A percentile compares a stretch with the other conserved stretches of the same genome.
These are phyloP conservation scores for Mortierella sp. DNA, from an alignment of 371 early-diverging fungal genomes.

Conservation along the genomic window DNA sequence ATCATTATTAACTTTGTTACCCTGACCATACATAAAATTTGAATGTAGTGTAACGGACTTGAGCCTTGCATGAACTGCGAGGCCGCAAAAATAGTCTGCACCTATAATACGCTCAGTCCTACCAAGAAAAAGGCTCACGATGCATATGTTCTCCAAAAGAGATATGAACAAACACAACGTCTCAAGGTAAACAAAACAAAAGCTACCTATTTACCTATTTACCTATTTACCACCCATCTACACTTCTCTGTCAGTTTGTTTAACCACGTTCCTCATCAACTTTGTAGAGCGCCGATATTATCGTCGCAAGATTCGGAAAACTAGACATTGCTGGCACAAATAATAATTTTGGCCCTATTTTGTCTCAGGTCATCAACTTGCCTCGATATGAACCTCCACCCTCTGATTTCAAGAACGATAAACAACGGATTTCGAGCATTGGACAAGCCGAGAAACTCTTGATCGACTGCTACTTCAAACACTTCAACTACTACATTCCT, in stretches of 20 bases:
- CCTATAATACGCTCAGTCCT: slow-evolving; percentile 32
- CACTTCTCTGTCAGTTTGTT: neutral
- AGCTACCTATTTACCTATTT: too few relatives aligned
- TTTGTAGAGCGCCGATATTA: slow-evolving; percentile 37
- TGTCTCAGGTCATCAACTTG: slow-evolving; percentile 50
- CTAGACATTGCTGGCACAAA: slow-evolving; percentile 46
- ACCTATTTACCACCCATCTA: too few relatives aligned
- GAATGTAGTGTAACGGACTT: slow-evolving; percentile 47
- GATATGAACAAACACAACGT: slow-evolving; percentile 29
- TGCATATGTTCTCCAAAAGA: slow-evolving; percentile 38
- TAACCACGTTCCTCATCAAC: neutral
- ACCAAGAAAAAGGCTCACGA: slow-evolving; percentile 41
- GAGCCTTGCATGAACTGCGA: slow-evolving; percentile 52
- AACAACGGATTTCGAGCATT: slow-evolving; percentile 19
- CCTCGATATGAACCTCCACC: slow-evolving; percentile 49
- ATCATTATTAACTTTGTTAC: neutral
- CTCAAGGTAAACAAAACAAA: slow-evolving; percentile 33
- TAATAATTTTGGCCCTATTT: slow-evolving; percentile 50
- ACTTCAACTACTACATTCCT: slow-evolving; percentile 54
- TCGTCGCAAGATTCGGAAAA: slow-evolving; percentile 40
- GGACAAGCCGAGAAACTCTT: slow-evolving; percentile 23
- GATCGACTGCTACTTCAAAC: slow-evolving; percentile 53
- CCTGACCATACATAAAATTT: neutral
- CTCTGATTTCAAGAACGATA: slow-evolving; percentile 38
- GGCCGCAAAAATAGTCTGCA: slow-evolving; percentile 20